phyloP scores from a whole-genome alignment of 2,329 filamentous ascomycete species.

The Sporothrix pseudoabietina region DNA sequence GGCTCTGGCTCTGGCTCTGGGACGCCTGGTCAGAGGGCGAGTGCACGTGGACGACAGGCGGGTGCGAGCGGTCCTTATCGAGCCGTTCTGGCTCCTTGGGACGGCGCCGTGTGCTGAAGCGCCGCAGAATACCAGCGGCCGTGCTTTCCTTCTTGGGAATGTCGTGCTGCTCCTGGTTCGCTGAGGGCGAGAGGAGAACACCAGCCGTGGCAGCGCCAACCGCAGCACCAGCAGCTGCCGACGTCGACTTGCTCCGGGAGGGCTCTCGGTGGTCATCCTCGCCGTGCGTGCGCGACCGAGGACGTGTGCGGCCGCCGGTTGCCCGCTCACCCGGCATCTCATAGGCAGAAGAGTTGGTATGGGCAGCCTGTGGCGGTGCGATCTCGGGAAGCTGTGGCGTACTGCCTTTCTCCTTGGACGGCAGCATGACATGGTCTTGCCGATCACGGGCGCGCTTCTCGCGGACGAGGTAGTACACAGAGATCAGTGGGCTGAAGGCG shows the following conservation, averaged over 20 bases:
- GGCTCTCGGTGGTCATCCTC: conserved; percentile 82
- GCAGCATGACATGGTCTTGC: conserved; percentile 47
- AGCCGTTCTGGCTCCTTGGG: conserved; percentile 64
- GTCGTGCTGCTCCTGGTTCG: conserved; percentile 60
- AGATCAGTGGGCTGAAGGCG: conserved; percentile 87
- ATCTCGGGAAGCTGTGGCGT: conserved; percentile 66
- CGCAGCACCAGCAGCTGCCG: conserved; percentile 37
- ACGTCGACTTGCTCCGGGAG: conserved; percentile 61
- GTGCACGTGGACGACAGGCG: conserved; percentile 76
- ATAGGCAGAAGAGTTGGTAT: conserved; percentile 82
- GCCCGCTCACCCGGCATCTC: conserved; percentile 89
- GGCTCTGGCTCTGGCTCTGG: background rate
- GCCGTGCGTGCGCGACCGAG: conserved; percentile 87
- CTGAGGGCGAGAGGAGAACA: conserved; percentile 48
- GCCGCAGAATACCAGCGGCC: conserved; percentile 78
- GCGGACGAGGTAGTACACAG: conserved; percentile 92
- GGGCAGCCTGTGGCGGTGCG: conserved; percentile 77
- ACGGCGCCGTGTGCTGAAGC: conserved; percentile 85
- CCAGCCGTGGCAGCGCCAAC: conserved; percentile 5
- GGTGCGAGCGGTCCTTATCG: conserved; percentile 67
- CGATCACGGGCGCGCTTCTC: conserved; percentile 88
- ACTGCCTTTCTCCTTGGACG: conserved; percentile 48
- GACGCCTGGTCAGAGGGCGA: conserved; percentile 61
- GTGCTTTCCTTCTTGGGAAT: conserved; percentile 81
- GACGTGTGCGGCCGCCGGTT: conserved; percentile 78